Percentiles rank a stretch among this genome's conserved stretches.
These are phyloP conservation scores for Cladosporium phlei DNA, from an alignment of 2,329 filamentous ascomycete species.

Conservation along the genomic window DNA sequence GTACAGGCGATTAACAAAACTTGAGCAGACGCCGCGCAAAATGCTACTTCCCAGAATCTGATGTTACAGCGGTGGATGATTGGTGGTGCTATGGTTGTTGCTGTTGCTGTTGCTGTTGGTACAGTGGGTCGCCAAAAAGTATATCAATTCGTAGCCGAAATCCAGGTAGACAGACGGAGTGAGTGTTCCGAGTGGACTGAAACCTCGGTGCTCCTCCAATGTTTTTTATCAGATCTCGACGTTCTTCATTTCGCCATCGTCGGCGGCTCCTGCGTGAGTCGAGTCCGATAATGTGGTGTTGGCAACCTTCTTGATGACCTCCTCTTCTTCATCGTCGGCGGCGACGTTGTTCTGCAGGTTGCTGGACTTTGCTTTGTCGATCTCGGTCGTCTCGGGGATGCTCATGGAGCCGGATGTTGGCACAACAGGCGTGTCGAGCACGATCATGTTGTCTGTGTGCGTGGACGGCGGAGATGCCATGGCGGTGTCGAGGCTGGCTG, in stretches of 20 bases:
- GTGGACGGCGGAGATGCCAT: slow-evolving; percentile 13
- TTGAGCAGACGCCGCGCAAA: slow-evolving; percentile 7
- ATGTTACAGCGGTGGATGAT: slow-evolving; percentile 4
- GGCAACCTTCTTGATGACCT: slow-evolving; percentile 18
- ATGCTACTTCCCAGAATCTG: background rate
- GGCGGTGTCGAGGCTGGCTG: slow-evolving; percentile 24
- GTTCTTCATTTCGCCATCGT: slow-evolving; percentile 42
- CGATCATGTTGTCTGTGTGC: slow-evolving; percentile 17
- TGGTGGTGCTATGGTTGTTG: background rate
- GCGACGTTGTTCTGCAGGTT: slow-evolving; percentile 35
- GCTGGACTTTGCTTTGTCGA: slow-evolving; percentile 19
- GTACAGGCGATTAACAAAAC: too few species aligned
- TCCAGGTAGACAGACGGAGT: background rate
- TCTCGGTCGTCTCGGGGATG: slow-evolving; percentile 23
- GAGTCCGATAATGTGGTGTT: slow-evolving; percentile 15
- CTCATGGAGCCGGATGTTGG: background rate
- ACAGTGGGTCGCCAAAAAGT: background rate
- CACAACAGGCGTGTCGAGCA: slow-evolving; percentile 33
- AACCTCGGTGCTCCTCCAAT: too few species aligned
- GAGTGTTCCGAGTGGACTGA: background rate
- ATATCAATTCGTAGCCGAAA: background rate
- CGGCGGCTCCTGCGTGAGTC: slow-evolving; percentile 15
- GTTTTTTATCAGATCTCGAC: slow-evolving; percentile 39
- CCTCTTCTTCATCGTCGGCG: slow-evolving; percentile 22
- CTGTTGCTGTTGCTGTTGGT: background rate